Conservation (phyloP, 371 early-diverging fungal genomes). For the Mortierella sp. region DNA sequence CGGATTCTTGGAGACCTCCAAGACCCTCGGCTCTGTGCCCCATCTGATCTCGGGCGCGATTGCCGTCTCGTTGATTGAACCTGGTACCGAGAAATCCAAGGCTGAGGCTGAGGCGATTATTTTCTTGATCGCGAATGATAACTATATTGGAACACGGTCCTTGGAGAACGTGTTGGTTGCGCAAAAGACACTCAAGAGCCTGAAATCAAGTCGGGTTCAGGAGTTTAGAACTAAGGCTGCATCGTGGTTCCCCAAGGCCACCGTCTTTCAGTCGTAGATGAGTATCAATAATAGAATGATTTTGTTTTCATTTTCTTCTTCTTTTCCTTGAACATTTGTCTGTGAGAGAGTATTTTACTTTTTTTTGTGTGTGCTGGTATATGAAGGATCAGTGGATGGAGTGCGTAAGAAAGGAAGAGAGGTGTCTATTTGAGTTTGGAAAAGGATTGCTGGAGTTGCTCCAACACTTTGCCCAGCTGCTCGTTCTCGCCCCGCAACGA, state of each 20-base stretch:
- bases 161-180: conserved; percentile 35
- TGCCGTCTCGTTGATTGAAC: conserved; percentile 45
- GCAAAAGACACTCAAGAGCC: conserved; percentile 41
- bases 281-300: background rate
- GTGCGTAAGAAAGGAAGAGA: no score
- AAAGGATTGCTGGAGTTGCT: conserved; percentile 28
- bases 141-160: conserved; percentile 27
- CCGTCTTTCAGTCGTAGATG: conserved; percentile 26
- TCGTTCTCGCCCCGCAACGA: conserved; percentile 20
- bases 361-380: background rate
- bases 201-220: conserved; percentile 32
- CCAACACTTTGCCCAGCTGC: conserved; percentile 15
- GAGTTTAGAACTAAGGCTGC: conserved; percentile 38
- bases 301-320: background rate
- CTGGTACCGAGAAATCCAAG: conserved; percentile 31
- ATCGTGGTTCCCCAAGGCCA: conserved; percentile 40
- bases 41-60: conserved; percentile 62
- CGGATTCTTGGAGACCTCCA: conserved; percentile 38
- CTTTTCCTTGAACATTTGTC: background rate
- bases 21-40: conserved; percentile 55
- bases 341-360: background rate
- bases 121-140: conserved; percentile 35
- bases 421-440: conserved; percentile 8
- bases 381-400: background rate
- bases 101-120: conserved; percentile 55